Percentiles rank a stretch among this genome's conserved stretches.
Conservation (phyloP, 2,329 filamentous ascomycete genomes). For the Fusarium sp. region DNA sequence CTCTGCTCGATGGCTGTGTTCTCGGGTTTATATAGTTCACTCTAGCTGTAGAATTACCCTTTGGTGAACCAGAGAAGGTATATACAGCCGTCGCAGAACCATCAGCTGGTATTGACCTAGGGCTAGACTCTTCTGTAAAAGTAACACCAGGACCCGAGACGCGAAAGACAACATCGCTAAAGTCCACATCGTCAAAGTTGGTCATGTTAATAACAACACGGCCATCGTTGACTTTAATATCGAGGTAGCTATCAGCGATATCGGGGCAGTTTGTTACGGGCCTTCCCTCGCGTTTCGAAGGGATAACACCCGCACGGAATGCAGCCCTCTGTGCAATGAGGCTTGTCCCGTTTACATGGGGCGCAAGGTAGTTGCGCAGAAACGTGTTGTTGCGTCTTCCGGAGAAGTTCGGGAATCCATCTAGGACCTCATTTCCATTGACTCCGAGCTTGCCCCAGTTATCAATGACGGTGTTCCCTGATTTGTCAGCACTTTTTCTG, state of each 20-base stretch:
- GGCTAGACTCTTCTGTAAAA: background rate
- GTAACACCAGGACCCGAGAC: background rate
- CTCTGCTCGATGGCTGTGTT: background rate
- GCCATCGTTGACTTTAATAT: background rate
- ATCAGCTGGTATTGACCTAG: background rate
- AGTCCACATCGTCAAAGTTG: constrained; percentile 8
- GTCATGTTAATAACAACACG: background rate
- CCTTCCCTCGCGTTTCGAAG: background rate
- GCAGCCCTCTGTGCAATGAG: background rate
- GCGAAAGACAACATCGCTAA: background rate
- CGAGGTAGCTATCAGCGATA: background rate
- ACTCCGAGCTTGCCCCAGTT: constrained; percentile 14
- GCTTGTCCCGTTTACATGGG: background rate
- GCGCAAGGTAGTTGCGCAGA: background rate
- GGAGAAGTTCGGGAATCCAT: constrained; percentile 1
- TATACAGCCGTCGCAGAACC: background rate
- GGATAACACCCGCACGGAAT: background rate
- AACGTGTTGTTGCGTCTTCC: constrained; percentile 11
- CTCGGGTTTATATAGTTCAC: background rate
- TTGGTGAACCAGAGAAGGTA: background rate
- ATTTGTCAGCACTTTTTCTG: background rate
- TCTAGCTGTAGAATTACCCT: background rate
- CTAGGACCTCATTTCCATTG: background rate
- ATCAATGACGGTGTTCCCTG: constrained; percentile 5
- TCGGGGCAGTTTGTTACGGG: background rate